Conservation (phyloP, 1,139 yeast species). For the Cylindricascospora bacillispora region DNA sequence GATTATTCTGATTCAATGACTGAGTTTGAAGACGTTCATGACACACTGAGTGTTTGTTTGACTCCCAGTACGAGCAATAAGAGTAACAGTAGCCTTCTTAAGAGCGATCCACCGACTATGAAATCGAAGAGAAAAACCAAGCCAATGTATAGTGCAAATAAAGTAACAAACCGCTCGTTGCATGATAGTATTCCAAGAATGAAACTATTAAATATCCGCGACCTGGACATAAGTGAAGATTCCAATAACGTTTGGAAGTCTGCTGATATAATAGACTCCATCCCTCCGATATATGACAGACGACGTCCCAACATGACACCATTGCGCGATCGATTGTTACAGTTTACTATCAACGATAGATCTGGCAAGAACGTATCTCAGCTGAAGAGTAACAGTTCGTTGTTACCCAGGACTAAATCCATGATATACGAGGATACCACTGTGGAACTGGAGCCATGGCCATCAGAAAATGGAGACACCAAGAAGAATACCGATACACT, state of each 20-base stretch:
- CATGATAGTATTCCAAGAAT: too few relatives aligned
- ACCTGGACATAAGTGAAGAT: slow-evolving; percentile 14
- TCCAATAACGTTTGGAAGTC: slow-evolving; percentile 8
- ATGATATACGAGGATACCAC: slow-evolving; percentile 8
- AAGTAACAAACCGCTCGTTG: too few relatives aligned
- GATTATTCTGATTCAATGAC: too few relatives aligned
- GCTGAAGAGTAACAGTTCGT: not conserved
- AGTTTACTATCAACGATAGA: slow-evolving; percentile 5
- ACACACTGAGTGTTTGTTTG: too few relatives aligned
- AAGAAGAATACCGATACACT: slow-evolving; percentile 1
- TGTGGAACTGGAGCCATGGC: slow-evolving; percentile 23
- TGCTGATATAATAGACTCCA: slow-evolving; percentile 13
- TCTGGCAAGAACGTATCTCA: slow-evolving; percentile 3
- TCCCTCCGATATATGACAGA: slow-evolving; percentile 15
- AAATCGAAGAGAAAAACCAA: too few relatives aligned
- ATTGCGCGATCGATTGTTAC: too few relatives aligned
- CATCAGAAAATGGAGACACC: slow-evolving; percentile 4
- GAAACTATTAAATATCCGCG: slow-evolving; percentile 13
- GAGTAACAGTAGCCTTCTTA: too few relatives aligned
- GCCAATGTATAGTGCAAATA: too few relatives aligned
- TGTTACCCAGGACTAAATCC: slow-evolving; percentile 2
- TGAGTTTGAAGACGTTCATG: too few relatives aligned
- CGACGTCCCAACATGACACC: not conserved
- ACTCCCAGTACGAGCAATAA: too few relatives aligned
- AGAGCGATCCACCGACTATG: too few relatives aligned